Base-by-base conservation (phyloP, 2,329 filamentous ascomycete species). In the Colletotrichum echinochloae region DNA sequence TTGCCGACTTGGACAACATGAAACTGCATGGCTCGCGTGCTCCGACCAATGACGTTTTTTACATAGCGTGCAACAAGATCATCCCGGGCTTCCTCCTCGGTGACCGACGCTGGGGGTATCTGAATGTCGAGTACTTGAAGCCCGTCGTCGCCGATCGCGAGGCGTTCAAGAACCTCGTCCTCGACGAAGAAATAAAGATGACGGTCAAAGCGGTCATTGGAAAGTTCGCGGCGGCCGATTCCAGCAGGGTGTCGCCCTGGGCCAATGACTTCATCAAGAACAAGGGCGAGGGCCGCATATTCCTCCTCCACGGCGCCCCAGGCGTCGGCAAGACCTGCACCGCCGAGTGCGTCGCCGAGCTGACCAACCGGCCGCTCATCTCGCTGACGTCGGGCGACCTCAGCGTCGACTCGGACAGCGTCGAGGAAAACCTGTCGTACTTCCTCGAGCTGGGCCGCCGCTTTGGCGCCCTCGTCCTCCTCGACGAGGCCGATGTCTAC, bases 401-500 rank as follows among this genome's bases (percentile, higher is more conserved):
- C 30, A 81, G 80, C 71, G 81, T 81, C 12, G 75, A 80, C 46
- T 76, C 80, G 7, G 74, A 73, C 49, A 73, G 77, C 1, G 81
- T 86, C 33, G 84, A 86, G 75, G 72, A 76, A 35, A 82, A 82
- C 65, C 82, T 86, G 18, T 79, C 80, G 66, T 84, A 85, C 77
- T 86, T 85, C 77, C 79, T 88, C 12, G 76, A 83, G 49, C 80
- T 87, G 5, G 86, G 80, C 49, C 83, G 84, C 76, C 83, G 82
- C 9, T 88, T 84, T 77, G 83, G 81, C 23, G 86, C 83, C 46
- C 81, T 89, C 7, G 81, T 89, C 8, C 81, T 90, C 3, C 81
- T 90, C 5, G 88, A 90, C 75, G 88, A 90, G 76, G 87, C 87
- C 3, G 88, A 90, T 65, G 86, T 89, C 23, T 90, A 88, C 77